Conservation (phyloP, 2,329 filamentous ascomycete species). For the Fusarium pseudograminearum region DNA sequence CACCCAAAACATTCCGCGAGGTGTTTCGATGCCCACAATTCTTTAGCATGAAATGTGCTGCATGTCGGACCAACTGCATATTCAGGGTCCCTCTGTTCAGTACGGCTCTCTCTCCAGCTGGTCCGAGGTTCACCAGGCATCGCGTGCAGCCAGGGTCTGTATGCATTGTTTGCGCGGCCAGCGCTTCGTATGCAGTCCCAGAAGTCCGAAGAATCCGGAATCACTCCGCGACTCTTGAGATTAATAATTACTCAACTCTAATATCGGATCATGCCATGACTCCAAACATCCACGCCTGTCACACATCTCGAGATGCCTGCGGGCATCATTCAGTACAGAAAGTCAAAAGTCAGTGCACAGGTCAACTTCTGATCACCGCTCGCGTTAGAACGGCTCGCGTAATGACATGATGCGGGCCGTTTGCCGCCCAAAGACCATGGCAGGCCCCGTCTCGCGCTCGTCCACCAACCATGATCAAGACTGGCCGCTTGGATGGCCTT, state of each 20-base stretch:
- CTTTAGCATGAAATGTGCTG: constrained; percentile 20
- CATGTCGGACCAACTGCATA: constrained; percentile 47
- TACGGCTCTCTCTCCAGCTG: constrained; percentile 19
- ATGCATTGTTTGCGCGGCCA: constrained; percentile 24
- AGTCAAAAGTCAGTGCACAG: not conserved
- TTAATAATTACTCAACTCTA: constrained; percentile 13
- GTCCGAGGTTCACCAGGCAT: constrained; percentile 22
- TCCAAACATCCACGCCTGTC: constrained; percentile 5
- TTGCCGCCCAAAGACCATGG: constrained; percentile 39
- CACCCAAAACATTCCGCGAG: constrained; percentile 26
- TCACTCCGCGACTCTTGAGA: constrained; percentile 23
- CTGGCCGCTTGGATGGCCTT: constrained; percentile 32
- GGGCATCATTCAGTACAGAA: not conserved
- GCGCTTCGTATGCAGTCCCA: constrained; percentile 27
- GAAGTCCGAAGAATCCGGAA: constrained; percentile 23
- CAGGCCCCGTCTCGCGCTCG: constrained; percentile 34
- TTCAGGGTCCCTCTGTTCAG: constrained; percentile 32
- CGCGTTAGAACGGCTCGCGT: constrained; percentile 28
- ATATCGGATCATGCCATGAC: constrained; percentile 41
- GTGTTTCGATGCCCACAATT: constrained; percentile 31
- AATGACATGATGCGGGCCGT: constrained; percentile 39
- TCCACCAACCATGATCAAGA: constrained; percentile 34
- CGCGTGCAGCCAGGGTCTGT: constrained; percentile 16
- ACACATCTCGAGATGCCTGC: constrained; percentile 12
- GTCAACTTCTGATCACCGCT: constrained; percentile 14